Evolutionary conservation across 495 filamentous ascomycete species (phyloP), one percentile per base, ranked within the genome.

Genomic region (Apodospora peruviana): DNA sequence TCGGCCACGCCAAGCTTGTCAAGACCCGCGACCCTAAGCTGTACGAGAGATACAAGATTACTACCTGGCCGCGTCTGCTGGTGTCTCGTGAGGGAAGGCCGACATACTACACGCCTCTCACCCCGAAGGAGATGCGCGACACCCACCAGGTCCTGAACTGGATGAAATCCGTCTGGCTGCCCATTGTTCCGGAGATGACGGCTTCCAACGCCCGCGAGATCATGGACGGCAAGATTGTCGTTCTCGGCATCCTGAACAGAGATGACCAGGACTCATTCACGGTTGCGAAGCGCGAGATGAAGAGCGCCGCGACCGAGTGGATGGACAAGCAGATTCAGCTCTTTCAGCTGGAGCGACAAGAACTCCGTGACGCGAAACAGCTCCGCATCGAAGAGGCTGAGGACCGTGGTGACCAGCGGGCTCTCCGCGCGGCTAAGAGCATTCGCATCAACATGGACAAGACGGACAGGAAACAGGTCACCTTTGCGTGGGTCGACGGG

Each of bases 401-500:
- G 65, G 94, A 96, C 62, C 82, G 88, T 24, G 83, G 87, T 62
- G 94, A 98, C 64, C 85, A 96, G 65, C 79, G 89, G 29, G 90
- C 88, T 5, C 62, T 96, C 45, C 77, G 88, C 37, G 74, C 81
- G n/a, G 94, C 93, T 19, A 98, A 98, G 74, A 86, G 81, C 52
- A 95, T 94, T 66, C 79, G 82, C 5, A 90, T 97, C 60, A 87
- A 86, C 48, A 91, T 96, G 76, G 83, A 90, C 52, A 82, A 87
- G 59, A 78, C 88, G 45, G 83, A 89, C 60, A 85, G 85, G 58
- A 95, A 93, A 67, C 84, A 93, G 57, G 89, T 96, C 20, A 77
- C 83, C 3, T 98, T 98, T 70, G 93, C 94, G n/a, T 97, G 94
- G 94, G 88, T 97, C 7, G 93, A 98, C 65, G 90, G 90, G 41